These are phyloP conservation scores for Gaertneriomyces semiglobifer DNA, from an alignment of 192 early-diverging fungal species.

Conservation along the genomic window DNA sequence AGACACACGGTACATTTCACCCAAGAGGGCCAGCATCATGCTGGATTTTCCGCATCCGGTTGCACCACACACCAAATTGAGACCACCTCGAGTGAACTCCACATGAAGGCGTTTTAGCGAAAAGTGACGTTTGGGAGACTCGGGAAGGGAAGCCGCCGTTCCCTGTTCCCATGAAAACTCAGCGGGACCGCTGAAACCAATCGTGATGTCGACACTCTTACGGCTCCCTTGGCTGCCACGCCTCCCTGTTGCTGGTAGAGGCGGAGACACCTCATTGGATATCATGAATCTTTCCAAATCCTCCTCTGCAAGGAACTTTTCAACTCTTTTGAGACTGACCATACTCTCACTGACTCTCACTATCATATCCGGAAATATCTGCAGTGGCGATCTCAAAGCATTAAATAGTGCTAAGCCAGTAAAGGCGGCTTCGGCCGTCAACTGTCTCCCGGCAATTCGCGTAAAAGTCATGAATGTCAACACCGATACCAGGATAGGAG, in stretches of 20 bases:
- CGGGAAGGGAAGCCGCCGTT: neutral
- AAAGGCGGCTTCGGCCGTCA: conserved; percentile 69
- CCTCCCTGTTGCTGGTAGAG: neutral
- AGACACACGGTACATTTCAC: conserved; percentile 59
- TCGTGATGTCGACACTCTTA: neutral
- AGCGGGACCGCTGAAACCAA: conserved; percentile 16
- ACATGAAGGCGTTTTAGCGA: conserved; percentile 21
- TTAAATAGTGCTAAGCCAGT: conserved; percentile 63
- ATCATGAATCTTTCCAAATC: conserved; percentile 53
- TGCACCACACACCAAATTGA: conserved; percentile 71
- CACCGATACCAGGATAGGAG: conserved; percentile 54
- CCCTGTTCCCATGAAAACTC: conserved; percentile 11
- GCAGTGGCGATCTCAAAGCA: conserved; percentile 53
- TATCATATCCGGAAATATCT: conserved; percentile 56
- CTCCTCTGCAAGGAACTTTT: conserved; percentile 68
- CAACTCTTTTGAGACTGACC: conserved; percentile 61
- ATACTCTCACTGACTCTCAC: conserved; percentile 50
- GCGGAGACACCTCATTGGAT: too few species aligned
- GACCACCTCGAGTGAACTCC: conserved; percentile 31
- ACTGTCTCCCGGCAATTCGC: conserved; percentile 47
- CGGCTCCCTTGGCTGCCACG: neutral
- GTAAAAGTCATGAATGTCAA: conserved; percentile 60
- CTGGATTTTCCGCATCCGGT: conserved; percentile 88
- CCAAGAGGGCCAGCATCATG: conserved; percentile 74
- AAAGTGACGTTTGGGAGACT: conserved; percentile 34